Evolutionary conservation across 2,329 filamentous ascomycete genomes (phyloP).

Genomic region (Fusarium hostae): DNA sequence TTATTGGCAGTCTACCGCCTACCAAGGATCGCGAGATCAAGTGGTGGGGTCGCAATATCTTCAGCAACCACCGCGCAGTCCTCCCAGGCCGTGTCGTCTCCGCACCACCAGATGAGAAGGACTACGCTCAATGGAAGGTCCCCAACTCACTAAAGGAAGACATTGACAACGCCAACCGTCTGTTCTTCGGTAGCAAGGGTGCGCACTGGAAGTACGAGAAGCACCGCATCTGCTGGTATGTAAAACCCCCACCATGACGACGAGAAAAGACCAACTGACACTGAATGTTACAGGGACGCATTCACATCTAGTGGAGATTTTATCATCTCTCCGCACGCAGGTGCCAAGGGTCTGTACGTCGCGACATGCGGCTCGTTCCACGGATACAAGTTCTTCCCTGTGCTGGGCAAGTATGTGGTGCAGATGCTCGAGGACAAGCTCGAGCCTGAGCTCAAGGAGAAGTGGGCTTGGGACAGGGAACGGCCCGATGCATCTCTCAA

Average conservation of each 20-base stretch:
- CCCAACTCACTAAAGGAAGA: constrained; percentile 65
- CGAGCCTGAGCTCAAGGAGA: constrained; percentile 54
- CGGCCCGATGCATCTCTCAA: constrained; percentile 63
- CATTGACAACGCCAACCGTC: constrained; percentile 64
- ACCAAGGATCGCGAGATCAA: constrained; percentile 63
- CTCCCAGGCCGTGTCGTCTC: constrained; percentile 66
- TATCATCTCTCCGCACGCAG: constrained; percentile 68
- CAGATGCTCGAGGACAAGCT: constrained; percentile 63
- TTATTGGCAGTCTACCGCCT: constrained; percentile 68
- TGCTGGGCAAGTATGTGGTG: constrained; percentile 70
- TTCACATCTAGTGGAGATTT: constrained; percentile 71
- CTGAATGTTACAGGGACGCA: constrained; percentile 65
- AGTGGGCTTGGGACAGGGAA: constrained; percentile 71
- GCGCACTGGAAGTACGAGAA: constrained; percentile 68
- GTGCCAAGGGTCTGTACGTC: constrained; percentile 65
- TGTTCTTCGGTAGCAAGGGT: constrained; percentile 69
- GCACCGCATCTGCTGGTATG: constrained; percentile 74
- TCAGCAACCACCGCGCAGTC: constrained; percentile 65
- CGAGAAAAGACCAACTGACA: constrained; percentile 9
- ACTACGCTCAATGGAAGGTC: constrained; percentile 73
- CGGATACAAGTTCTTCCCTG: constrained; percentile 74
- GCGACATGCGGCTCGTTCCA: constrained; percentile 75
- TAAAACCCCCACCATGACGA: constrained; percentile 5
- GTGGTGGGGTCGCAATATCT: constrained; percentile 71
- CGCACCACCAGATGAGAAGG: constrained; percentile 63